Conservation (phyloP, 2,329 filamentous ascomycete species). For the Epichloe sibirici region DNA sequence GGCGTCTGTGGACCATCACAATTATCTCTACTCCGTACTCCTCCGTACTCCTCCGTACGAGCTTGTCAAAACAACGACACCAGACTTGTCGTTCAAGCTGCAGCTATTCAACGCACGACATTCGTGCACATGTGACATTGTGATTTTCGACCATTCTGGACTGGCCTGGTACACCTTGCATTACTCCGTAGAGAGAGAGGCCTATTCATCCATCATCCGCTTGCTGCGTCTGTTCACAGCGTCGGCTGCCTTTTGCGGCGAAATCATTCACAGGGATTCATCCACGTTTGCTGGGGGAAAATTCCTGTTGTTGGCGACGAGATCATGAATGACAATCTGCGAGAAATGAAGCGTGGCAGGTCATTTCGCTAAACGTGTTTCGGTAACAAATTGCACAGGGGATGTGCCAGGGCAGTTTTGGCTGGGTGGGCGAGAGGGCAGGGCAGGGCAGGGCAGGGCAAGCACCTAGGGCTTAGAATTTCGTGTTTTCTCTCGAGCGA, state of each 20-base stretch:
- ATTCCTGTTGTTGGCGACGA: background rate
- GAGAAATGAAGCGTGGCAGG: background rate
- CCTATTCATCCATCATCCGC: no score
- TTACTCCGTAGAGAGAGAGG: no score
- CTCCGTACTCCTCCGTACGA: no score
- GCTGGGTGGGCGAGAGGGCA: background rate
- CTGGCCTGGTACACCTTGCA: no score
- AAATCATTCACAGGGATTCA: background rate
- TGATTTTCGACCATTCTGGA: no score
- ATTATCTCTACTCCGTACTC: no score
- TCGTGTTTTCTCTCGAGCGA: background rate
- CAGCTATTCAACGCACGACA: background rate
- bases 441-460: background rate
- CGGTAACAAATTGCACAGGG: conserved; percentile 20
- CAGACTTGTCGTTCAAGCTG: background rate
- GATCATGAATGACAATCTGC: background rate
- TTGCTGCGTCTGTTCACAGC: background rate
- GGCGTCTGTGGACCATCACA: no score
- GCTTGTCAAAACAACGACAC: no score
- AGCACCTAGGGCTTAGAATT: background rate
- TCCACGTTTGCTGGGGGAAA: background rate
- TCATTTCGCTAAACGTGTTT: conserved; percentile 25
- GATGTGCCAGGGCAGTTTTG: background rate
- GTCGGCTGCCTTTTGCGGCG: background rate
- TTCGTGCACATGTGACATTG: background rate